These are phyloP conservation scores for Breynia disticha DNA, from an alignment of 441 rosid species.

Conservation along the genomic window DNA sequence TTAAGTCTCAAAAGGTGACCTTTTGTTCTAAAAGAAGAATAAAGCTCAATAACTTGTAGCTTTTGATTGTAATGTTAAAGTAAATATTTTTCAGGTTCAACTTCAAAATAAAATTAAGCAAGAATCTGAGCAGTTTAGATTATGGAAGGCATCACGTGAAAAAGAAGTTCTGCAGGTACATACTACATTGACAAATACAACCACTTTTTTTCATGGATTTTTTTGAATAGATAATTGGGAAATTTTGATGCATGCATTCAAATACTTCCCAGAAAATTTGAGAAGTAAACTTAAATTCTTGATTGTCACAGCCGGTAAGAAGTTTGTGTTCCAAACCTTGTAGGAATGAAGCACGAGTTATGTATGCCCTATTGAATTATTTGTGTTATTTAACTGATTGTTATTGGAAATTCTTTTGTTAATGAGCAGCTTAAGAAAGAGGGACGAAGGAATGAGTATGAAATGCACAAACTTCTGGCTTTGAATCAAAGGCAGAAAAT, in stretches of 20 bases:
- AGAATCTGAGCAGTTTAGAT: conserved; percentile 88
- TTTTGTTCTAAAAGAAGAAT: conserved; percentile 2
- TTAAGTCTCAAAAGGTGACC: conserved; percentile 76
- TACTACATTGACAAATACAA: conserved; percentile 1
- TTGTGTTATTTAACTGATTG: neutral
- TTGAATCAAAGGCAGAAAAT: conserved; percentile 92
- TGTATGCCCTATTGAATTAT: neutral
- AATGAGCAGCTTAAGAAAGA: conserved; percentile 84
- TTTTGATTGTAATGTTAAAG: conserved; percentile 1
- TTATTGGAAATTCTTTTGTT: neutral
- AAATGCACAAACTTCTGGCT: conserved; percentile 94
- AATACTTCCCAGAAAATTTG: too few species aligned
- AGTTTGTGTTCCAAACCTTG: too few species aligned
- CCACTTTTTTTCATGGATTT: neutral
- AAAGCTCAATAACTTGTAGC: conserved; percentile 4
- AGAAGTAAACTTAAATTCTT: too few species aligned
- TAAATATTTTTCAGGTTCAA: conserved; percentile 59
- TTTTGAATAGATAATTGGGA: too few species aligned
- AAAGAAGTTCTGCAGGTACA: conserved; percentile 99
- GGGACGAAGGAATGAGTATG: conserved; percentile 90
- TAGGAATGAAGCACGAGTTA: too few species aligned
- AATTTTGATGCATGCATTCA: too few species aligned
- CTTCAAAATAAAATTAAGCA: conserved; percentile 94
- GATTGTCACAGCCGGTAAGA: too few species aligned
- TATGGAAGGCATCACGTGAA: conserved; percentile 89